Evolutionary conservation across 1,284 basidiomycete genomes (phyloP), one percentile per base, ranked within the genome.

Genomic region (Cutaneotrichosporon sp.): DNA sequence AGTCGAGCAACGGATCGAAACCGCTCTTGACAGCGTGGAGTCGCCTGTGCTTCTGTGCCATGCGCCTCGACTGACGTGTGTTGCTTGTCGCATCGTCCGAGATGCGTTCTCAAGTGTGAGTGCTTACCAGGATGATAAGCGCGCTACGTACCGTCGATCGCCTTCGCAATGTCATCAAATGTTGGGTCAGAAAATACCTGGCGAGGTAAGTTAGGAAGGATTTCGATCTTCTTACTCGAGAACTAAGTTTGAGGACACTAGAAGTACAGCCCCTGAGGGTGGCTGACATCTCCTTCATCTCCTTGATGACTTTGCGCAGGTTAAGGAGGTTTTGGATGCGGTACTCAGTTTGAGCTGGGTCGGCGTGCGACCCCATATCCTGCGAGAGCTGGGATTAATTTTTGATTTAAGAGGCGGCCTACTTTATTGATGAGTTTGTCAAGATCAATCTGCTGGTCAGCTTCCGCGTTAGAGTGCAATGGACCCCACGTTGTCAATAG

Each of bases 1-100:
- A 88, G 60, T 97, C 92, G 11, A 97, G 82, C 10, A 94, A 79
- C 19, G 83, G 82, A 60, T 90, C 88, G 61, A 80, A 81, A 55
- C 87, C 86, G 1, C 87, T 85, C 70, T 84, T 87, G 42, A 93
- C 85, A 0, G 90, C 90, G 72, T 90, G 94, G 11, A 92, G 85
- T 42, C 84, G 81, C 3, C 84, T 80, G 64, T 87, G 88, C 27
- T 59, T 68, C 6, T 54, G 54, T 14, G 42, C 31, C 42, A 59
- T 54, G 4, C 51, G 29, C 19, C 34, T 59, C 3, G 49, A 41
- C 5, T 35, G 20, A n/a, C 37, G 39, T 11, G 17, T n/a, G 19
- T 45, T 52, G 35, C 44, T 55, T 14, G 37, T 46, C 14, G 55
- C 46, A 3, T 69, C 65, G 12, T 65, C 60, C 17, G 54, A 54